Base-by-base conservation (phyloP, 2,329 filamentous ascomycete genomes). In the Ophiostoma triangulosporum region DNA sequence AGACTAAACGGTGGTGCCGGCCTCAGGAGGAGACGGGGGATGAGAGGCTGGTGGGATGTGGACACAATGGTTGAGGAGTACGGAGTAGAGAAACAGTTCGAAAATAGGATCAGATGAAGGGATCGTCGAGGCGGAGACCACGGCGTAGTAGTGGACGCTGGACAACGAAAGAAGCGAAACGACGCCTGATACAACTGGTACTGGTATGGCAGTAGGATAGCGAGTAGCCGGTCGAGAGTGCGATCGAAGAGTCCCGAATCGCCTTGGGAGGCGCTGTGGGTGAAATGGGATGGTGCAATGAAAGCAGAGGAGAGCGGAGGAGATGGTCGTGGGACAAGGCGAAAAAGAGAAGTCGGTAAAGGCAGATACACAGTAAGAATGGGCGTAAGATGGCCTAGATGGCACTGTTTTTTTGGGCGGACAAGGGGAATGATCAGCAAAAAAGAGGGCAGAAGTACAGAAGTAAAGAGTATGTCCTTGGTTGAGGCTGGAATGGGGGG, bases 361-460 rank as follows among this genome's bases (percentile, higher is more conserved):
- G 26, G 40, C 22, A 17, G 22, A 35, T 31, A 40, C 43, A 52
- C 51, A 52, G 51, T 52, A 52, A 48, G 43, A 52, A 52, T 52
- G 51, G 51, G 5, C 24, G 22, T 36, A 52, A 52, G 38, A 17
- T 22, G 38, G 38, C 38, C 50, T 12, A 24, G 29, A 26, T 8
- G 50, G 38, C 50, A 45, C 50, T 52, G 50, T 52, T 51, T 46
- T 43, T 35, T 32, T 48, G 6, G 46, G 46, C 17, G 46, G 46
- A 31, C 46, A 48, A 48, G 27, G 46, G 29, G 20, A 48, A 33
- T 29, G 46, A 48, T 48, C 46, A 48, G 46, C 46, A 46, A 17
- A 15, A 45, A 26, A 29, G 24, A 46, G 43, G 24, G 24, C 46
- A 32, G 20, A 33, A 27, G 27, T 31, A 27, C 38, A 43, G 38